phyloP scores from a whole-genome alignment of 495 filamentous ascomycete species.

The Podospora pseudocomata region DNA sequence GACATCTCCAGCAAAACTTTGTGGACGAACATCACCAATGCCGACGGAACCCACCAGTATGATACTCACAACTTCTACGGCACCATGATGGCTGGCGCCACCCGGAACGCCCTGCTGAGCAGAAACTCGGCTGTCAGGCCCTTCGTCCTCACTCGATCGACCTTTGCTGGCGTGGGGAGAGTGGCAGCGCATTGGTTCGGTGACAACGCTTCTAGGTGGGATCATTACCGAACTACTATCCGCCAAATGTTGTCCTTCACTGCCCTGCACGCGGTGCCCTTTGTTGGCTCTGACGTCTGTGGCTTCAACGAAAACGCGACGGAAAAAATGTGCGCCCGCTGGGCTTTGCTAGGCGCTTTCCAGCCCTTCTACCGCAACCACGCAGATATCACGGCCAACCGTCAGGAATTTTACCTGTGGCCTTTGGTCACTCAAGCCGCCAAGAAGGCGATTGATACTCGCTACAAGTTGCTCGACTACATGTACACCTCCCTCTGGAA shows the following conservation, averaged over 20 bases:
- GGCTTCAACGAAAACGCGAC: conserved; percentile 69
- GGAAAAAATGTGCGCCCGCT: conserved; percentile 76
- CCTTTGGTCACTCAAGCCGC: conserved; percentile 59
- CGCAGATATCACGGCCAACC: conserved; percentile 45
- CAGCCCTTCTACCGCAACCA: conserved; percentile 85
- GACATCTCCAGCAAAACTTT: conserved; percentile 67
- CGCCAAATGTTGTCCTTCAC: conserved; percentile 67
- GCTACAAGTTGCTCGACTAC: conserved; percentile 76
- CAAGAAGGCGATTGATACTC: conserved; percentile 63
- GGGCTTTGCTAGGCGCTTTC: conserved; percentile 76
- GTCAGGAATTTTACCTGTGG: conserved; percentile 83
- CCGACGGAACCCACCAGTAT: conserved; percentile 66
- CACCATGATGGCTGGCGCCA: conserved; percentile 71
- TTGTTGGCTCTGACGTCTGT: conserved; percentile 84
- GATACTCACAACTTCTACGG: conserved; percentile 86
- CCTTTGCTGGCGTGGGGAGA: conserved; percentile 57
- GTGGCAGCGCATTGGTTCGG: conserved; percentile 86
- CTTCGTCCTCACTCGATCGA: conserved; percentile 64
- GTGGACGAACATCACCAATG: conserved; percentile 68
- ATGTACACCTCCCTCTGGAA: conserved; percentile 70
- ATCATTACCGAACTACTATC: conserved; percentile 68
- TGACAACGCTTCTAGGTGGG: conserved; percentile 75
- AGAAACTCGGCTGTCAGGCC: conserved; percentile 64
- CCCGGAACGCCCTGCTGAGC: conserved; percentile 60
- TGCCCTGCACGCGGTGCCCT: conserved; percentile 72